A percentile compares a stretch with the other conserved stretches of the same genome.
phyloP scores from a whole-genome alignment of 495 filamentous ascomycete species.

The Hyaloscypha finlandica region DNA sequence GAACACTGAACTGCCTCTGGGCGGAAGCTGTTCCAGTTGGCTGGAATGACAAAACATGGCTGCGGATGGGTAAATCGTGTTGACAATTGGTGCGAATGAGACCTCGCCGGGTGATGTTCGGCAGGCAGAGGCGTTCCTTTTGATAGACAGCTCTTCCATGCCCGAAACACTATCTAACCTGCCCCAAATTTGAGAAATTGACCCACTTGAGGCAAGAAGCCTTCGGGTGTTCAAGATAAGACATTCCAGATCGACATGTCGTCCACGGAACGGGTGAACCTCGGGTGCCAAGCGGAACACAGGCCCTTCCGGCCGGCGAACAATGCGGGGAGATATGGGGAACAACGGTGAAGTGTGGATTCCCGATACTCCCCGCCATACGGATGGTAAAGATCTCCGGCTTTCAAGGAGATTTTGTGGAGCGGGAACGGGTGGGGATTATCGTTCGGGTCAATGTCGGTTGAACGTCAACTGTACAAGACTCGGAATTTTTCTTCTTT shows the following conservation, averaged over 20 bases:
- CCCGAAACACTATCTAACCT: background rate
- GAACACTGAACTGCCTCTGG: background rate
- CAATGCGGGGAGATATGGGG: background rate
- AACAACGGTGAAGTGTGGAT: background rate
- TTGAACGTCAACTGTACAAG: background rate
- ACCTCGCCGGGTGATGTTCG: background rate
- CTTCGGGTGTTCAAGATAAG: background rate
- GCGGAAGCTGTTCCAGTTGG: background rate
- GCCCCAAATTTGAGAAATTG: no score
- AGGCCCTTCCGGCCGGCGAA: background rate
- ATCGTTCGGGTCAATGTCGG: background rate
- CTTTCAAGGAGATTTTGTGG: background rate
- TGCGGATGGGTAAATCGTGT: background rate
- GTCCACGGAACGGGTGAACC: background rate
- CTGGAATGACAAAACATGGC: background rate
- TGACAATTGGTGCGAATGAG: constrained; percentile 5
- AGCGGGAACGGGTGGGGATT: background rate
- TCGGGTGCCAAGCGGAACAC: background rate
- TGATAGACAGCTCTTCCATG: background rate
- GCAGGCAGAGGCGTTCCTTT: background rate
- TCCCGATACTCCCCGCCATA: background rate
- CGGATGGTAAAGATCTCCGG: background rate
- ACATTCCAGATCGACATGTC: background rate
- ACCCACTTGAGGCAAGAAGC: background rate
- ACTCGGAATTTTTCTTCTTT: no score